Evolutionary conservation across 305 asterid genomes (phyloP), one percentile per base, ranked within the genome.

Genomic region (Lippia alba): DNA sequence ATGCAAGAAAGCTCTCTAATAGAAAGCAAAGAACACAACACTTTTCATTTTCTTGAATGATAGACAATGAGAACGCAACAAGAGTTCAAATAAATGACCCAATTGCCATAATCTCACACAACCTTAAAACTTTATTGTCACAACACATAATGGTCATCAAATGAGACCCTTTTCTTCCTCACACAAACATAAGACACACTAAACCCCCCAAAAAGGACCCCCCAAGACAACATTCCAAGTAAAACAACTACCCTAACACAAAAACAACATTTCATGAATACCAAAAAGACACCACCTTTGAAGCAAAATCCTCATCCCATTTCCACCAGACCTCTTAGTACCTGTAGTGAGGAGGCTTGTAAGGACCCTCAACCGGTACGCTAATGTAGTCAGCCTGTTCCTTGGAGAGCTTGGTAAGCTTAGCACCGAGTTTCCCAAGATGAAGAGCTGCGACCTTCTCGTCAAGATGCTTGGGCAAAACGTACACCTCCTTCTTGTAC

Each of bases 391-490:
- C 89, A 2, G 92, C 81, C 74, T 86, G 92, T 0, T 86, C 89
- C 80, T 84, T 84, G 54, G 34, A 0, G 8, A 86, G 89, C 85
- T 84, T 84, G 4, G 92, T 86, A 50, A 86, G 84, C 66, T 76
- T 80, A 41, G 92, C 89, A 8, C 91, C 91, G 18, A 86, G 91
- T 59, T 86, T 86, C 0, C 85, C 89, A n/a, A 86, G 84, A 20
- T 86, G 91, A 15, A 86, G 89, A 0, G 91, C 89, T 1, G 89
- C 91, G 61, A 86, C 91, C 75, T 86, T 86, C 84, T 86, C 91
- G 61, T 81, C 87, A 6, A 86, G 85, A 36, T 86, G 89, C 78
- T 83, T 86, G 33, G 91, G 91, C 80, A 86, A 70, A 14, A 86
- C 88, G 10, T 83, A 86, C 0, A 86, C 91, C 74, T 86, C 64